Percentiles rank a stretch among this genome's conserved stretches.
Evolutionary conservation across 192 early-diverging fungal species (phyloP).

Genomic region (Umbelopsis vinacea): DNA sequence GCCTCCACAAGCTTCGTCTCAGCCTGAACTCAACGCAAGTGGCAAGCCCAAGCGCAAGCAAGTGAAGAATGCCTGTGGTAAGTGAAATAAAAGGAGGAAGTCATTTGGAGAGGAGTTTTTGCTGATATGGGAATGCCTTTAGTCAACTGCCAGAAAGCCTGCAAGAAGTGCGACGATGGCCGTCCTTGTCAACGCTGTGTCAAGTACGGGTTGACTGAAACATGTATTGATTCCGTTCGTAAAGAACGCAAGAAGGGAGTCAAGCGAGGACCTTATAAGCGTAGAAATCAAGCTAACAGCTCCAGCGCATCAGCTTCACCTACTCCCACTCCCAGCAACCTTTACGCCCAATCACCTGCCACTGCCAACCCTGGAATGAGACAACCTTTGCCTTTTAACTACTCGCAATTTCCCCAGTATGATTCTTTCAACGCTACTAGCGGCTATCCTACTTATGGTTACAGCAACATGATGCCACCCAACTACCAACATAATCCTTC

Average conservation of each 20-base stretch:
- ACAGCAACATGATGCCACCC: conserved; percentile 29
- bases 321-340: conserved; percentile 14
- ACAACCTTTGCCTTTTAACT: conserved; percentile 27
- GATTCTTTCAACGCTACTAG: conserved; percentile 27
- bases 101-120: background rate
- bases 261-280: conserved; percentile 84
- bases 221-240: conserved; percentile 77
- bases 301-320: conserved; percentile 29
- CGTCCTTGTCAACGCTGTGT: conserved; percentile 85
- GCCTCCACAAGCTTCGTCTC: conserved; percentile 7
- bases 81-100: background rate
- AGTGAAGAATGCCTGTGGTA: conserved; percentile 92
- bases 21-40: conserved; percentile 8
- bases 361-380: background rate
- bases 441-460: conserved; percentile 31
- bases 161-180: conserved; percentile 89
- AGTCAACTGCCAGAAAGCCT: conserved; percentile 87
- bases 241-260: conserved; percentile 84
- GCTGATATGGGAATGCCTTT: background rate
- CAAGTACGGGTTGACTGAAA: conserved; percentile 66
- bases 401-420: conserved; percentile 24
- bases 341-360: conserved; percentile 23
- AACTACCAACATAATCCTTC: conserved; percentile 16
- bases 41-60: conserved; percentile 63
- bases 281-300: conserved; percentile 39